Conservation (phyloP, 108 stramenopile genomes). For the Nitzschia sp. region DNA sequence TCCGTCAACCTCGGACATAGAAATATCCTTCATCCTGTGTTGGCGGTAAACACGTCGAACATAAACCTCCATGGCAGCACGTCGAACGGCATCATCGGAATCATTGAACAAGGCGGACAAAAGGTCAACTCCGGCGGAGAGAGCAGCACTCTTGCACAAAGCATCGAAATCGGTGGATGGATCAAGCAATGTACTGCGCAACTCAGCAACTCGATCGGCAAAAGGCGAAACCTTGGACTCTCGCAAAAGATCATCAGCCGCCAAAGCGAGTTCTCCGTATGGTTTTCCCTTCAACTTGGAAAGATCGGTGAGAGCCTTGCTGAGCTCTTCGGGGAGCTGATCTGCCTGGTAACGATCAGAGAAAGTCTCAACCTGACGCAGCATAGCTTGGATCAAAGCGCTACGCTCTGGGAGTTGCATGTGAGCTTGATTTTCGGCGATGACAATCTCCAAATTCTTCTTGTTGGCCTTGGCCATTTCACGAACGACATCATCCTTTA, state of each 20-base stretch:
- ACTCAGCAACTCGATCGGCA: conserved; percentile 73
- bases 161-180: conserved; percentile 56
- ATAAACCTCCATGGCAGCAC: conserved; percentile 84
- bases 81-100: conserved; percentile 59
- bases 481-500: conserved; percentile 86
- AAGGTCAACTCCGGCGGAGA: conserved; percentile 93
- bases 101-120: conserved; percentile 87
- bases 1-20: conserved; percentile 61
- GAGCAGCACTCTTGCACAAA: conserved; percentile 69
- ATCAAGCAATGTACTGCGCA: conserved; percentile 70
- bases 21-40: conserved; percentile 72
- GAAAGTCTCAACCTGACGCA: conserved; percentile 78
- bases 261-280: conserved; percentile 86
- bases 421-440: conserved; percentile 80
- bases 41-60: conserved; percentile 95
- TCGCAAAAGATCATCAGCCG: conserved; percentile 75
- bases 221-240: conserved; percentile 80
- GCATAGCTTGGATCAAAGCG: conserved; percentile 63
- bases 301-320: conserved; percentile 56
- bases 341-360: conserved; percentile 61
- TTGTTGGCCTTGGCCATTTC: conserved; percentile 82
- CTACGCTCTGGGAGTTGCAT: conserved; percentile 52
- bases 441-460: conserved; percentile 75
- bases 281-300: conserved; percentile 63
- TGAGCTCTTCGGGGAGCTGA: conserved; percentile 53